Evolutionary conservation across 257 asterid species (phyloP).

Genomic region (Fraxinus pennsylvanica): DNA sequence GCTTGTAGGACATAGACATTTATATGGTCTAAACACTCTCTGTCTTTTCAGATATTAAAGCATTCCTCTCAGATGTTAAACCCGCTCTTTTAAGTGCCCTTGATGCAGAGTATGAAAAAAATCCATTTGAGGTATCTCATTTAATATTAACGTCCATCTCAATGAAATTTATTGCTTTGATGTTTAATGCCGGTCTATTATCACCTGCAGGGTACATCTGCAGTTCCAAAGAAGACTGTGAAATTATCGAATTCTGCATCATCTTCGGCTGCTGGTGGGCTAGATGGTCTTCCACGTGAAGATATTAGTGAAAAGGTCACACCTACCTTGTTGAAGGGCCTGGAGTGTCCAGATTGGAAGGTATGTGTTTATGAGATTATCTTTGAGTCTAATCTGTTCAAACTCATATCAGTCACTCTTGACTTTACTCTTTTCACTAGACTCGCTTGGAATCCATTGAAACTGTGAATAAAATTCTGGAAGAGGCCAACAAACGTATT

Average conservation of each 20-base stretch:
- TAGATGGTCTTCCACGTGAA: slow-evolving; percentile 94
- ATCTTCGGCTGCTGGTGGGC: slow-evolving; percentile 59
- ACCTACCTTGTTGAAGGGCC: slow-evolving; percentile 81
- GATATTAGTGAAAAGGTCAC: slow-evolving; percentile 90
- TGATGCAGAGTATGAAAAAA: slow-evolving; percentile 94
- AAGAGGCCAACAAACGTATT: slow-evolving; percentile 92
- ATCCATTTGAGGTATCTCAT: slow-evolving; percentile 78
- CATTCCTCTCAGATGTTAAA: slow-evolving; percentile 85
- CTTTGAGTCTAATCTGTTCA: slow-evolving; percentile 14
- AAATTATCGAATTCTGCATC: slow-evolving; percentile 61
- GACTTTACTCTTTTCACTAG: slow-evolving; percentile 37
- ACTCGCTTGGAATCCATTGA: slow-evolving; percentile 93
- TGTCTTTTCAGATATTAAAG: slow-evolving; percentile 73
- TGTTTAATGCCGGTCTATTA: slow-evolving; percentile 19
- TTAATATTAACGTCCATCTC: slow-evolving; percentile 18
- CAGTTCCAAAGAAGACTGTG: slow-evolving; percentile 79
- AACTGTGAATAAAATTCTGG: slow-evolving; percentile 77
- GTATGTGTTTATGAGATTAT: slow-evolving; percentile 35
- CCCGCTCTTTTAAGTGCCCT: slow-evolving; percentile 96
- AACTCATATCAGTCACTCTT: slow-evolving; percentile 1
- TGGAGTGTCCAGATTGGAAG: slow-evolving; percentile 99
- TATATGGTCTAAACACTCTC: slow-evolving; percentile 29
- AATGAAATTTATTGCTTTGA: slow-evolving; percentile 18
- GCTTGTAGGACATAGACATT: slow-evolving; percentile 24
- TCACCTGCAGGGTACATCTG: slow-evolving; percentile 63